Evolutionary conservation across 2,329 filamentous ascomycete genomes (phyloP).

Genomic region (Harringtonia aguacate): DNA sequence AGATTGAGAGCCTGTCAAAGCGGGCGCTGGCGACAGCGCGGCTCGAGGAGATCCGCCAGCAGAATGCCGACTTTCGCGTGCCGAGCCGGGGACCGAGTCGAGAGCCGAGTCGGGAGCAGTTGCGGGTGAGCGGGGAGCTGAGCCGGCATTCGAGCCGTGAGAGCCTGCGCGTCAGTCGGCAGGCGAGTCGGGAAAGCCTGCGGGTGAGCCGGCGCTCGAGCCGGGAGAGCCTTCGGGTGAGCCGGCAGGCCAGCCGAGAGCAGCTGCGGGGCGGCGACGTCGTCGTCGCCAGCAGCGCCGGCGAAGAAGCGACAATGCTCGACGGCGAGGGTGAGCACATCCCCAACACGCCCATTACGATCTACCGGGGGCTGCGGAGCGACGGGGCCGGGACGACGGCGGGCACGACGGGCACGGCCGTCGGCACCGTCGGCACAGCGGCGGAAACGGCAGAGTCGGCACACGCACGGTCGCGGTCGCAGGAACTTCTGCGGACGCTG

Average conservation of each 20-base stretch:
- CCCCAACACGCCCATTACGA: slow-evolving; percentile 28
- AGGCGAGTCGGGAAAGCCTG: no score
- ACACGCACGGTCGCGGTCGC: slow-evolving; percentile 27
- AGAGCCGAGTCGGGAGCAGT: slow-evolving; percentile 18
- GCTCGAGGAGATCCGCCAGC: slow-evolving; percentile 41
- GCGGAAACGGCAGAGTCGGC: no score
- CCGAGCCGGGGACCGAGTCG: slow-evolving; percentile 14
- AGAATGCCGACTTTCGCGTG: slow-evolving; percentile 30
- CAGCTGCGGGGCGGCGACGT: not conserved
- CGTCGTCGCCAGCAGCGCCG: slow-evolving; percentile 17
- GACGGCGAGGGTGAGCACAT: slow-evolving; percentile 20
- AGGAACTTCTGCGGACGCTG: slow-evolving; percentile 37
- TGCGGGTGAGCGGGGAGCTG: no score
- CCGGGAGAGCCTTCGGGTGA: no score
- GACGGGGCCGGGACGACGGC: slow-evolving; percentile 4
- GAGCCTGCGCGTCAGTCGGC: no score
- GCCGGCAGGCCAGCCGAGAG: slow-evolving; percentile 18
- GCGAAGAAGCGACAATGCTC: slow-evolving; percentile 13
- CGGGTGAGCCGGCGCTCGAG: no score
- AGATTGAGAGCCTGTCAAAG: slow-evolving; percentile 31
- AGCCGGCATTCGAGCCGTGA: no score
- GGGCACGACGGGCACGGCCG: no score
- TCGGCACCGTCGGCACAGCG: slow-evolving; percentile 1
- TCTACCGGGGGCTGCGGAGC: slow-evolving; percentile 18
- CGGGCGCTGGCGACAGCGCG: slow-evolving; percentile 36